Evolutionary conservation across 441 rosid species (phyloP).

Genomic region (Populus hybrid): DNA sequence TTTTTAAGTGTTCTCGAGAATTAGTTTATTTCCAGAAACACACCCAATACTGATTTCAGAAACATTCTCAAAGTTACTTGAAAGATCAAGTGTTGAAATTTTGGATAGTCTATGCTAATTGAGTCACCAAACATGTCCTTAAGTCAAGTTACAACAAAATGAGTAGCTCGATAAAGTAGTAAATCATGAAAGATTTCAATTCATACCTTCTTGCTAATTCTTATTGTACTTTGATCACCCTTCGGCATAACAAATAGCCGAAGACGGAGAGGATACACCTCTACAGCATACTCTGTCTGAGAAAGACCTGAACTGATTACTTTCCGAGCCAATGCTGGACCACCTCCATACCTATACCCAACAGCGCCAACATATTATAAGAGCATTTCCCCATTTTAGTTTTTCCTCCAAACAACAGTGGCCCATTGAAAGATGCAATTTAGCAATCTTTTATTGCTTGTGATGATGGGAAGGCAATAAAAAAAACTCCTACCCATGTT

Average conservation of each 20-base stretch:
- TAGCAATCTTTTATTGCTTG: not conserved
- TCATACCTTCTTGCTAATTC: constrained; percentile 94
- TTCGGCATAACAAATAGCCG: constrained; percentile 78
- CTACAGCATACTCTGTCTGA: constrained; percentile 88
- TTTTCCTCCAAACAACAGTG: too few relatives aligned
- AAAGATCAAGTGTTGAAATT: not conserved
- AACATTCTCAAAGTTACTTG: not conserved
- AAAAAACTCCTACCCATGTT: not conserved
- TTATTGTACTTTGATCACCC: constrained; percentile 63
- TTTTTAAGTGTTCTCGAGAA: not conserved
- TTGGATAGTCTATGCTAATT: not conserved
- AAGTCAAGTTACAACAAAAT: not conserved
- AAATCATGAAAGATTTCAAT: constrained; percentile 18
- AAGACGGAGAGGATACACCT: constrained; percentile 96
- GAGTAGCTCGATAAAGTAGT: constrained; percentile 1
- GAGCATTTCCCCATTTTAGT: not conserved
- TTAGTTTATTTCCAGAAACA: not conserved
- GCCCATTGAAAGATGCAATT: not conserved
- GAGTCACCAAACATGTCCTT: constrained; percentile 1
- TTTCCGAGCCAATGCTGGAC: constrained; percentile 86
- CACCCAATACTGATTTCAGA: not conserved
- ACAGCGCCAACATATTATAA: not conserved
- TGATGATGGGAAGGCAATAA: not conserved
- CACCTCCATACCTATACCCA: constrained; percentile 90
- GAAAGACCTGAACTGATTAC: constrained; percentile 89